A percentile compares a stretch with the other conserved stretches of the same genome.
Conservation (phyloP, 2,329 filamentous ascomycete species). For the Colletotrichum chrysophilum region DNA sequence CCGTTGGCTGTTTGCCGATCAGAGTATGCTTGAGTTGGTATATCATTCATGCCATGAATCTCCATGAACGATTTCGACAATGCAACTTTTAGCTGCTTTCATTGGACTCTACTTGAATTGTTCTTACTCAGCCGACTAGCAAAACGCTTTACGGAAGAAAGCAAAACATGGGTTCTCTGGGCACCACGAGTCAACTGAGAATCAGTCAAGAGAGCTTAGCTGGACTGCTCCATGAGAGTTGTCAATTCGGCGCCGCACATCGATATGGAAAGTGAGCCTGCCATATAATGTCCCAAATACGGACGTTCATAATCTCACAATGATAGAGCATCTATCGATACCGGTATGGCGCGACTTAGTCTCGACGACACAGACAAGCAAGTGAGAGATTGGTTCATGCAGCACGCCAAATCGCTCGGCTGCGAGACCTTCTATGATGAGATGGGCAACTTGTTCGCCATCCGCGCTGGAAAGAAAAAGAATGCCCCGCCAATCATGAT, state of each 20-base stretch:
- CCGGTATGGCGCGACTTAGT: neutral
- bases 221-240: neutral
- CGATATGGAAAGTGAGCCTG: neutral
- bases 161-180: neutral
- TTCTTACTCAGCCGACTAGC: neutral
- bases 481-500: neutral
- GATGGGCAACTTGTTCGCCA: neutral
- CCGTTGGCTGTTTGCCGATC: neutral
- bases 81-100: neutral
- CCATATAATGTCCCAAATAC: accelerated
- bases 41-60: neutral
- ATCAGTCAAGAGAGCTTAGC: neutral
- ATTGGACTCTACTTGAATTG: accelerated
- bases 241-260: neutral
- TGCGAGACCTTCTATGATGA: neutral
- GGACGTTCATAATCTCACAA: neutral
- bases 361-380: neutral
- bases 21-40: neutral
- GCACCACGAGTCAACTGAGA: neutral
- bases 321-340: neutral
- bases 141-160: neutral
- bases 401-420: neutral
- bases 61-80: neutral
- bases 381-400: neutral
- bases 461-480: neutral